A percentile compares a stretch with the other conserved stretches of the same genome.
phyloP scores from a whole-genome alignment of 2,329 filamentous ascomycete genomes.

The Calonectria hongkongensis region DNA sequence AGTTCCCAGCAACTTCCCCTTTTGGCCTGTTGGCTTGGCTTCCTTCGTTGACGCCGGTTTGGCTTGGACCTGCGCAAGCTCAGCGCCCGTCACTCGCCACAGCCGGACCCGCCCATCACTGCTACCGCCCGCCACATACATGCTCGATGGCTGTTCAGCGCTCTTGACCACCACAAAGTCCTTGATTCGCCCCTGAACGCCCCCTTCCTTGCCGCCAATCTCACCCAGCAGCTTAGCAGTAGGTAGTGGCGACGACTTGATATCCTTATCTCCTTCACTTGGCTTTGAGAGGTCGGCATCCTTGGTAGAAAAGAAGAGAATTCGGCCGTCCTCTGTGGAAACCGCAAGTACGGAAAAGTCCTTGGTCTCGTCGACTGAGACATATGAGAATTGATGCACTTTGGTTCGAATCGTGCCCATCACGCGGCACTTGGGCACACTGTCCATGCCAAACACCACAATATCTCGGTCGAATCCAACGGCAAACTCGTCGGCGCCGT shows the following conservation, averaged over 20 bases:
- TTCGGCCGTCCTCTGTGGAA: slow-evolving; percentile 92
- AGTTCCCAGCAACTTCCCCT: slow-evolving; percentile 82
- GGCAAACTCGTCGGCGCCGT: slow-evolving; percentile 86
- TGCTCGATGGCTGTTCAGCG: slow-evolving; percentile 60
- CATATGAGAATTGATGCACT: slow-evolving; percentile 87
- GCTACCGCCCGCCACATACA: slow-evolving; percentile 82
- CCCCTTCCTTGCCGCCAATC: slow-evolving; percentile 83
- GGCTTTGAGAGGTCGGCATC: slow-evolving; percentile 65
- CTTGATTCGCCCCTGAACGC: slow-evolving; percentile 85
- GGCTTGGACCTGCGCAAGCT: slow-evolving; percentile 59
- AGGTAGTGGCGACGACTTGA: slow-evolving; percentile 62
- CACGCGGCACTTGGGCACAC: slow-evolving; percentile 84
- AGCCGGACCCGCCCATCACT: slow-evolving; percentile 91
- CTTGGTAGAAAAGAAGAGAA: slow-evolving; percentile 87
- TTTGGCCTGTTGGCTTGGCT: slow-evolving; percentile 51
- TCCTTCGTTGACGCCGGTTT: slow-evolving; percentile 53
- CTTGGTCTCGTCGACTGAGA: slow-evolving; percentile 70
- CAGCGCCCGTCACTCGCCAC: slow-evolving; percentile 76
- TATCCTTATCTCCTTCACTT: slow-evolving; percentile 61
- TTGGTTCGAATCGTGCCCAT: slow-evolving; percentile 83
- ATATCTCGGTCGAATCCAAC: slow-evolving; percentile 92
- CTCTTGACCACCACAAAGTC: slow-evolving; percentile 83
- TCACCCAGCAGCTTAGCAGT: slow-evolving; percentile 83
- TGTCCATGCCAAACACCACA: slow-evolving; percentile 92
- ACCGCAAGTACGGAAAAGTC: slow-evolving; percentile 77